These are phyloP conservation scores for Phytomonas sp. DNA, from an alignment of 208 protist genomes.

Conservation along the genomic window DNA sequence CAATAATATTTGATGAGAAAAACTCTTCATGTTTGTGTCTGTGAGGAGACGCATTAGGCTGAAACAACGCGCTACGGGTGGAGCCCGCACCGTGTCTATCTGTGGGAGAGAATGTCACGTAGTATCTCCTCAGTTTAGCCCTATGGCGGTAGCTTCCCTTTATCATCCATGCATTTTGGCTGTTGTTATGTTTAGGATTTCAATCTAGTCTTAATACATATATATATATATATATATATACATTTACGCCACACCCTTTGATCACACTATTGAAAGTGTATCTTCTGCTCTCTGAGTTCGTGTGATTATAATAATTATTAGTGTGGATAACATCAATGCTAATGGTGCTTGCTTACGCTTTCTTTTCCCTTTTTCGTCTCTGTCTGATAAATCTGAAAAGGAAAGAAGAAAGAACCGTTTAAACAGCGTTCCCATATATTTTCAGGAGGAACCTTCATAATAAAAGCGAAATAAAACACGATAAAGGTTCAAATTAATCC, in stretches of 20 bases:
- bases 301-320: not conserved
- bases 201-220: constrained; percentile 7
- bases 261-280: not conserved
- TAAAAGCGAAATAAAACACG: not conserved
- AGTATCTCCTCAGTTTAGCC: not conserved
- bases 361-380: constrained; percentile 7
- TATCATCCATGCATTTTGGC: constrained; percentile 7
- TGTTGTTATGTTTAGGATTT: not conserved
- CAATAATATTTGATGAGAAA: not conserved
- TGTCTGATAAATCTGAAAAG: not conserved
- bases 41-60: not conserved
- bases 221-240: constrained; percentile 10
- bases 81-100: not conserved
- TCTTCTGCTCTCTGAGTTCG: not conserved
- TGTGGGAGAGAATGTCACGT: not conserved
- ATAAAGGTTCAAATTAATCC: constrained; percentile 1
- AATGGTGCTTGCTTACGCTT: not conserved
- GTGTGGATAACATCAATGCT: not conserved
- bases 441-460: not conserved
- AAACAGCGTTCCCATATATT: not conserved
- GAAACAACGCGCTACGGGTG: not conserved
- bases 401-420: not conserved
- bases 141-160: not conserved
- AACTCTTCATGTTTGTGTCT: not conserved
- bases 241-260: not conserved